Conservation (phyloP, 2,329 filamentous ascomycete genomes). For the Penicillium sp. region DNA sequence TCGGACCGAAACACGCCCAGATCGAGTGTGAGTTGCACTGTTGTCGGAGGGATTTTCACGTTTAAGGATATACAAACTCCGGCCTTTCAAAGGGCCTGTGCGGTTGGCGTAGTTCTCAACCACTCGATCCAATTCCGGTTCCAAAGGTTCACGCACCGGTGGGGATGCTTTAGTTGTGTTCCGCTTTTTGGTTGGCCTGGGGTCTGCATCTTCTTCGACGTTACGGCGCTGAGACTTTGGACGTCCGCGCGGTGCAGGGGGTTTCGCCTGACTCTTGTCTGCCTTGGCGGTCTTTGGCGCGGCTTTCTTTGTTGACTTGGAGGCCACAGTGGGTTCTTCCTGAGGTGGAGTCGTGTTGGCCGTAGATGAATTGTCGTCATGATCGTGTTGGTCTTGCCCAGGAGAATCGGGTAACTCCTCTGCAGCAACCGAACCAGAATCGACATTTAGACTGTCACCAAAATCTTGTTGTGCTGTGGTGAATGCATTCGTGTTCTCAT, state of each 20-base stretch:
- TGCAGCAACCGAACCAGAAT: constrained; percentile 15
- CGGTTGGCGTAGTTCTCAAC: constrained; percentile 45
- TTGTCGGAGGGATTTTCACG: constrained; percentile 53
- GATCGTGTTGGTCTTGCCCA: constrained; percentile 15
- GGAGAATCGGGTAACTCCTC: constrained; percentile 10
- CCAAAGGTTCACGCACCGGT: constrained; percentile 26
- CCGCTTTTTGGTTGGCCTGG: constrained; percentile 33
- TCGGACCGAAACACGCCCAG: constrained; percentile 72
- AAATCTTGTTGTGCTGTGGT: constrained; percentile 26
- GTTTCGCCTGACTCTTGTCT: constrained; percentile 22
- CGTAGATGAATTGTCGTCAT: constrained; percentile 19
- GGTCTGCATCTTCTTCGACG: constrained; percentile 20
- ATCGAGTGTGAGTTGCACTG: constrained; percentile 64
- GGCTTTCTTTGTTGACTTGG: constrained; percentile 21
- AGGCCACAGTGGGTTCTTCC: constrained; percentile 11
- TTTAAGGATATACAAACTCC: constrained; percentile 51
- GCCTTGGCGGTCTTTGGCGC: constrained; percentile 16
- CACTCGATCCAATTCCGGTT: constrained; percentile 41
- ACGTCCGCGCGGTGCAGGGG: constrained; percentile 29
- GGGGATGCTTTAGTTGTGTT: constrained; percentile 25
- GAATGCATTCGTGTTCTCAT: constrained; percentile 33
- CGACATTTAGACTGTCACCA: constrained; percentile 24
- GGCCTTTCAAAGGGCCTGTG: constrained; percentile 46
- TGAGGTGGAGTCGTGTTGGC: constrained; percentile 10
- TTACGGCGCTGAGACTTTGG: constrained; percentile 27